Base-by-base conservation (phyloP, 805 yeast species). In the Monosporozyma unispora region DNA sequence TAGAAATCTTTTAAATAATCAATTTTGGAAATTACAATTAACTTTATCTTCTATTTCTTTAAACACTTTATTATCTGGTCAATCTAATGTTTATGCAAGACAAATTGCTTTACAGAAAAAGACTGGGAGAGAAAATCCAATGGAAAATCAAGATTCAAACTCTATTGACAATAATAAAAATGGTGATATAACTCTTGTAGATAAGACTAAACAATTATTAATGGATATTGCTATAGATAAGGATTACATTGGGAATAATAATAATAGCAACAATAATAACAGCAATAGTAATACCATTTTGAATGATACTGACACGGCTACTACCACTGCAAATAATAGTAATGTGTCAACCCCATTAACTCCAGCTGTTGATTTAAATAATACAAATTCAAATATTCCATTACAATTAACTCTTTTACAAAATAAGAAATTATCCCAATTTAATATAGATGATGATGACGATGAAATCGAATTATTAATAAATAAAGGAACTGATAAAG, bases 371-470 rank as follows among this genome's bases (percentile, higher is more conserved):
- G 67, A 63, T 49, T 54, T 62, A 41, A 54, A 57, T 45, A 57
- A 56, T 47, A 44, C 58, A 44, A 52, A 57, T 42, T 12, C 38
- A 29, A 52, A 50, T 33, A 55, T 53, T 48, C 37, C 46, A 31
- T 22, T 35, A 27, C 46, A 41, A 41, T 9, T 29, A 22, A 29
- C 37, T 21, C 56, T 70, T 22, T 50, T 69, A 50, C 72, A 69
- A 53, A 71, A 69, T 53, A 71, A 71, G 57, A 72, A 72, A 54
- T 55, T 66, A 27, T 65, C 75, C 4, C 74, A 70, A 49, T 66
- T 60, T 47, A 68, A 70, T 47, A 65, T 66, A 23, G 72, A 71
- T 48, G 71, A 70, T 48, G 77, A 74, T 52, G 86, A 81, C 54
- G 87, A 83, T 58, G 84, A 81, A 61, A 61, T 49, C 45, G 67